These are phyloP conservation scores for Choiromyces venosus DNA, from an alignment of 495 filamentous ascomycete genomes.

Conservation along the genomic window DNA sequence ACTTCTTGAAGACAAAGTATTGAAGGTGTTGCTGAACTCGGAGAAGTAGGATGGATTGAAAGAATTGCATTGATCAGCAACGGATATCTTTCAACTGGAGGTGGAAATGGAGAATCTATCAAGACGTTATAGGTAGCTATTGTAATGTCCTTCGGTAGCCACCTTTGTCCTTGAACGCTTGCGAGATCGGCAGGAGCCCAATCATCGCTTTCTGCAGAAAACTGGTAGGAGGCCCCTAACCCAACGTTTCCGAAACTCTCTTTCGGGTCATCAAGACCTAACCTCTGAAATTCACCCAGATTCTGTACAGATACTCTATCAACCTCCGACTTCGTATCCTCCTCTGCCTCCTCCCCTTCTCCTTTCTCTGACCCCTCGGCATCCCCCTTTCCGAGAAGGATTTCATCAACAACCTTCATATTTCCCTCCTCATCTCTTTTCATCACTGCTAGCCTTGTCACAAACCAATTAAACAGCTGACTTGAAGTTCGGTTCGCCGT, in stretches of 20 bases:
- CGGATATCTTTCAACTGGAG: conserved; percentile 49
- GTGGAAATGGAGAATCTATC: conserved; percentile 50
- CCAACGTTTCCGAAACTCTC: background rate
- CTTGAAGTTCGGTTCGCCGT: background rate
- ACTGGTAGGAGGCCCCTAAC: conserved; percentile 5
- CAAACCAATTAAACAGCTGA: conserved; percentile 44
- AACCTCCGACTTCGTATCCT: conserved; percentile 3
- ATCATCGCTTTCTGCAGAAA: conserved; percentile 33
- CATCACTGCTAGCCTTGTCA: conserved; percentile 47
- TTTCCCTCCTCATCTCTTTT: conserved; percentile 47
- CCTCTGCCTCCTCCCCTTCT: conserved; percentile 9
- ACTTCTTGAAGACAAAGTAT: conserved; percentile 57
- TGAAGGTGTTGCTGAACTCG: conserved; percentile 44
- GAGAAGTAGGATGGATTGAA: conserved; percentile 23
- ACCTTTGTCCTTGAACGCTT: conserved; percentile 4
- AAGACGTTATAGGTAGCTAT: conserved; percentile 56
- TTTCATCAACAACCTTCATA: conserved; percentile 46
- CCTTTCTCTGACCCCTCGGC: conserved; percentile 9
- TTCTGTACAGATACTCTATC: background rate
- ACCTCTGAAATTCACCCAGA: background rate
- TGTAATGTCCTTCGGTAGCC: conserved; percentile 36
- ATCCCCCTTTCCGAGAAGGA: conserved; percentile 23
- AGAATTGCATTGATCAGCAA: conserved; percentile 45
- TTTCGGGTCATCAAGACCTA: background rate
- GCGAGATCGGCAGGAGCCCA: conserved; percentile 28